phyloP scores from a whole-genome alignment of 208 protist genomes.

The Acanthamoeba lenticulata region DNA sequence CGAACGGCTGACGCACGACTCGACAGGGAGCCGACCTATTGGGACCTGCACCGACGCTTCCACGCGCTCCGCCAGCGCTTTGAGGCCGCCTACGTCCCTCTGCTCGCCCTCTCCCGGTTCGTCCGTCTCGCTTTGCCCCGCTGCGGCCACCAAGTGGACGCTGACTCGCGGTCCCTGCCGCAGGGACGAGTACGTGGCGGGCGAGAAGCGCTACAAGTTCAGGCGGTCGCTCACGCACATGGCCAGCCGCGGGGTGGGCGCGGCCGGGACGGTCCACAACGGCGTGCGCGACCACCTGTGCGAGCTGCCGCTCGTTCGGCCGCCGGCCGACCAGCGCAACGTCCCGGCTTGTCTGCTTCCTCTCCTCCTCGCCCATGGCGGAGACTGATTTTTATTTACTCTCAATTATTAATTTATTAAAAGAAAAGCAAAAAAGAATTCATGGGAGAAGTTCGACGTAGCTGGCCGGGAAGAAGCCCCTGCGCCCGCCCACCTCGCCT shows the following conservation, averaged over 20 bases:
- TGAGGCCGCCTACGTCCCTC: not conserved
- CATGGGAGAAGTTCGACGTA: slow-evolving; percentile 64
- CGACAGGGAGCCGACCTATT: not conserved
- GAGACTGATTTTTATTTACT: no score
- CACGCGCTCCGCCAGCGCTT: not conserved
- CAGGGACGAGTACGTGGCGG: not conserved
- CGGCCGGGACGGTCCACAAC: no score
- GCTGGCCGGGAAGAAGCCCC: slow-evolving; percentile 62
- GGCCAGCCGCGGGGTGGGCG: not conserved
- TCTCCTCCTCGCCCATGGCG: not conserved
- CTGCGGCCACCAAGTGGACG: not conserved
- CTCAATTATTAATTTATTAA: no score
- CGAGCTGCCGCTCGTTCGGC: not conserved
- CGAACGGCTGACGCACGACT: no score
- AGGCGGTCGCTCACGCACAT: not conserved
- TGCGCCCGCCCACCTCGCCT: slow-evolving; percentile 42
- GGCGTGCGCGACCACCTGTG: not conserved
- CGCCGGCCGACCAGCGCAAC: not conserved
- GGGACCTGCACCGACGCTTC: not conserved
- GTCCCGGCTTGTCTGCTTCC: not conserved
- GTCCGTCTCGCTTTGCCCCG: no score
- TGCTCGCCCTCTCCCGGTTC: not conserved
- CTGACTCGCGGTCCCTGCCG: not conserved
- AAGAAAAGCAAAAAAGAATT: no score
- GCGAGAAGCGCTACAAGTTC: slow-evolving; percentile 11